These are phyloP conservation scores for Pythium folliculosum DNA, from an alignment of 352 stramenopile species.

Conservation along the genomic window DNA sequence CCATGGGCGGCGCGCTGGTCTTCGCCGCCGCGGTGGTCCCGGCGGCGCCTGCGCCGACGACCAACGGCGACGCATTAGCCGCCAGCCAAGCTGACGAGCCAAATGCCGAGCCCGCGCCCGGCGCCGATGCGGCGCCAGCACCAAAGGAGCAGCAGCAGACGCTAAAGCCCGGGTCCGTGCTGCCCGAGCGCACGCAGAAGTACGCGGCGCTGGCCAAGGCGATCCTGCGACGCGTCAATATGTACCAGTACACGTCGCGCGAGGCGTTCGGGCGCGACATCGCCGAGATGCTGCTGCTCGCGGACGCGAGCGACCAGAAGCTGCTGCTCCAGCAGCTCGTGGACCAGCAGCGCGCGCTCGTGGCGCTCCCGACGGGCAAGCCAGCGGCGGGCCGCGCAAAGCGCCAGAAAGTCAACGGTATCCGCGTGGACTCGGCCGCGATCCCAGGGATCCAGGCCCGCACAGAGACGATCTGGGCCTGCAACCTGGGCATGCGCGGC, in stretches of 20 bases:
- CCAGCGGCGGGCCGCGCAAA: not conserved
- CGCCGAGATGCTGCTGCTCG: conserved; percentile 36
- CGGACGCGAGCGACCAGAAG: conserved; percentile 25
- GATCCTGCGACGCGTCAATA: conserved; percentile 20
- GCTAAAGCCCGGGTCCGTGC: not conserved
- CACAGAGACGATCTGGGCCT: conserved; percentile 39
- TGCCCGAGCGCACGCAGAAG: conserved; percentile 12
- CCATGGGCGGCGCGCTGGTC: not conserved
- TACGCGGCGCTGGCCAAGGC: conserved; percentile 17
- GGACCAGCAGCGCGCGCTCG: conserved; percentile 32
- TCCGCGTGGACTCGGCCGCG: conserved; percentile 35
- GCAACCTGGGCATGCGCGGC: conserved; percentile 50
- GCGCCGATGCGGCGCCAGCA: not conserved
- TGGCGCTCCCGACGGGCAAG: not conserved
- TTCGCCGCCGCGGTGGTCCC: not conserved
- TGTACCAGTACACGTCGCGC: conserved; percentile 58
- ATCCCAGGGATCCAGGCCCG: conserved; percentile 52
- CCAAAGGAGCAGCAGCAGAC: not conserved
- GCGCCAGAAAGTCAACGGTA: conserved; percentile 25
- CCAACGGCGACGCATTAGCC: not conserved
- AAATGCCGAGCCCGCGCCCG: not conserved
- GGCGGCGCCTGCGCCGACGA: too few species aligned
- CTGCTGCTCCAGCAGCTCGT: conserved; percentile 28
- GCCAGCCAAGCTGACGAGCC: not conserved
- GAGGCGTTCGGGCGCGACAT: conserved; percentile 58